A percentile compares a stretch with the other conserved stretches of the same genome.
These are phyloP conservation scores for Mycena epipterygia DNA, from an alignment of 768 basidiomycete genomes.

Conservation along the genomic window DNA sequence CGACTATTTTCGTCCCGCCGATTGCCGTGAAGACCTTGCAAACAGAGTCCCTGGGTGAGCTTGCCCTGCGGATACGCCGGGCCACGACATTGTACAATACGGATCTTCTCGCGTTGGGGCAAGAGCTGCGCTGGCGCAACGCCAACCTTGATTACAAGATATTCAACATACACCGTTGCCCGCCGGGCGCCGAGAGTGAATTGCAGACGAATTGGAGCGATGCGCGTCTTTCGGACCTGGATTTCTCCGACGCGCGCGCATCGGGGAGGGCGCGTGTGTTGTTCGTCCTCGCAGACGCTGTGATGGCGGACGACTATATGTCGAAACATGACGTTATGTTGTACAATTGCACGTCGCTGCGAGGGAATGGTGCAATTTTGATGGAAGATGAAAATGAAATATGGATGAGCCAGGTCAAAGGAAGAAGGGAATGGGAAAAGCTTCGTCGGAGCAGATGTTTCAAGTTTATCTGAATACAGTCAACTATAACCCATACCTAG, in stretches of 20 bases:
- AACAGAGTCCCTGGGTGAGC: not conserved
- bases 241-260: conserved; percentile 18
- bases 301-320: not conserved
- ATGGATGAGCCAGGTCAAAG: conserved; percentile 7
- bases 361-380: conserved; percentile 4
- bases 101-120: not conserved
- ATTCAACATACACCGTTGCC: conserved; percentile 2
- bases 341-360: not conserved
- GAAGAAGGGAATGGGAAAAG: not conserved
- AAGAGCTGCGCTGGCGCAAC: conserved; percentile 13
- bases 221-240: not conserved
- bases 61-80: conserved; percentile 22
- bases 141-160: not conserved
- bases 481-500: too few relatives aligned
- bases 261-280: not conserved
- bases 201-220: conserved; percentile 9
- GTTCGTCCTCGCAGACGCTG: not conserved
- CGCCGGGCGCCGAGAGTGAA: not conserved
- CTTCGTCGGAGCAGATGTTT: not conserved
- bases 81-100: conserved; percentile 1
- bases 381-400: conserved; percentile 11
- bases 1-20: not conserved
- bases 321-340: too few relatives aligned
- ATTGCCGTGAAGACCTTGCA: conserved; percentile 1
- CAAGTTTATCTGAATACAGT: not conserved